Evolutionary conservation across 73 alveolate genomes (phyloP).

Genomic region (Tetrahymena thermophila): DNA sequence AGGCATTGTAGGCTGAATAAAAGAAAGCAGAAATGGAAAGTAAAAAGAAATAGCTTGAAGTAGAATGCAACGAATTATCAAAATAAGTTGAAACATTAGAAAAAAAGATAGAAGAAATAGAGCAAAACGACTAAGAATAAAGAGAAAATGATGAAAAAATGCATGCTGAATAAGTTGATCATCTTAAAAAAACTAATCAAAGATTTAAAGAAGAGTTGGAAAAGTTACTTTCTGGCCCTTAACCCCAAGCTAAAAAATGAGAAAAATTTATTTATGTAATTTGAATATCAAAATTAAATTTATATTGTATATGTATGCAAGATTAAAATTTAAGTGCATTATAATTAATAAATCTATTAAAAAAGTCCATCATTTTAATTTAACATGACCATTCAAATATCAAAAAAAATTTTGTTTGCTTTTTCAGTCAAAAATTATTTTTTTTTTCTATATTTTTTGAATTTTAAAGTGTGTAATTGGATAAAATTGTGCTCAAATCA

Average conservation of each 20-base stretch:
- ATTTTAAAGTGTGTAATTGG: too few species aligned
- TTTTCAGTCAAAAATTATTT: too few species aligned
- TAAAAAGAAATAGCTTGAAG: slow-evolving; percentile 32
- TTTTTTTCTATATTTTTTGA: too few species aligned
- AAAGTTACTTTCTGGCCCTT: slow-evolving; percentile 25
- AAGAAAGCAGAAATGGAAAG: slow-evolving; percentile 25
- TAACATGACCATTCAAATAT: neutral
- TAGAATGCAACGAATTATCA: slow-evolving; percentile 21
- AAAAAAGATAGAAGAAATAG: slow-evolving; percentile 21
- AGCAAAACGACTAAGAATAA: slow-evolving; percentile 17
- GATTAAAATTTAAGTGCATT: neutral
- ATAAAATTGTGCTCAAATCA: too few species aligned
- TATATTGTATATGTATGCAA: neutral
- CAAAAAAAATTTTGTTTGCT: too few species aligned
- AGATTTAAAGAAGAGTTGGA: slow-evolving; percentile 37
- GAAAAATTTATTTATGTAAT: too few species aligned
- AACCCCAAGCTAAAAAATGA: neutral
- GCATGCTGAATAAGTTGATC: slow-evolving; percentile 33
- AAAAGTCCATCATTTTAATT: neutral
- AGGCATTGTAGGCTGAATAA: slow-evolving; percentile 37
- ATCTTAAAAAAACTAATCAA: slow-evolving; percentile 31
- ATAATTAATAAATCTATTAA: too few species aligned
- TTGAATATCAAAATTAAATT: neutral
- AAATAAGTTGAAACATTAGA: slow-evolving; percentile 31
- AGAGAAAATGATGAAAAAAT: slow-evolving; percentile 36